Conservation (phyloP, 306 rosid species). For the Cyclanthera cordifolia region DNA sequence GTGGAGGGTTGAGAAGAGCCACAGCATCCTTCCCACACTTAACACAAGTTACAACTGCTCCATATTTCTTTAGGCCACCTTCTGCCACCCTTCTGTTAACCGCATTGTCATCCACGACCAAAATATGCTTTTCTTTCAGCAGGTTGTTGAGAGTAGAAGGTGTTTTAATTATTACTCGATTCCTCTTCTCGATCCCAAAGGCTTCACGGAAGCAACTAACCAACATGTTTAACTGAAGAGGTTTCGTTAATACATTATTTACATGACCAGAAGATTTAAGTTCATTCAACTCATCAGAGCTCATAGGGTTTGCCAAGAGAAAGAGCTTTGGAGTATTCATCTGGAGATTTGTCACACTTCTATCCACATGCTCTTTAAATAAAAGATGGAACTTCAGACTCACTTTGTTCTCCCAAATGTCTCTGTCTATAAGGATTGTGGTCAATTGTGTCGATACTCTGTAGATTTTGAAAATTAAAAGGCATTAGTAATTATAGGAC, state of each 20-base stretch:
- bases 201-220: constrained; percentile 50
- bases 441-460: constrained; percentile 11
- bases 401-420: constrained; percentile 60
- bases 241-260: constrained; percentile 53
- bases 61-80: constrained; percentile 69
- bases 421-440: constrained; percentile 55
- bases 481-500: neutral
- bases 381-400: constrained; percentile 26
- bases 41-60: constrained; percentile 67
- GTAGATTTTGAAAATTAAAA: neutral
- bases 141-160: constrained; percentile 43
- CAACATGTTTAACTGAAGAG: constrained; percentile 53
- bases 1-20: constrained; percentile 60
- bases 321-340: constrained; percentile 46
- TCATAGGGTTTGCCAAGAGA: constrained; percentile 45
- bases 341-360: neutral
- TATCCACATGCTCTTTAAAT: constrained; percentile 28
- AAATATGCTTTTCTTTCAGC: constrained; percentile 43
- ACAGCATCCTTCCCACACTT: constrained; percentile 67
- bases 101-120: constrained; percentile 87
- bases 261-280: constrained; percentile 50
- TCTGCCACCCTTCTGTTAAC: constrained; percentile 88
- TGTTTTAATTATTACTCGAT: constrained; percentile 31
- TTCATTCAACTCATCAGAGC: constrained; percentile 30
- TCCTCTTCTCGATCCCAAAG: constrained; percentile 42